Conservation (phyloP, 2,329 filamentous ascomycete genomes). For the Aureobasidium namibiae region DNA sequence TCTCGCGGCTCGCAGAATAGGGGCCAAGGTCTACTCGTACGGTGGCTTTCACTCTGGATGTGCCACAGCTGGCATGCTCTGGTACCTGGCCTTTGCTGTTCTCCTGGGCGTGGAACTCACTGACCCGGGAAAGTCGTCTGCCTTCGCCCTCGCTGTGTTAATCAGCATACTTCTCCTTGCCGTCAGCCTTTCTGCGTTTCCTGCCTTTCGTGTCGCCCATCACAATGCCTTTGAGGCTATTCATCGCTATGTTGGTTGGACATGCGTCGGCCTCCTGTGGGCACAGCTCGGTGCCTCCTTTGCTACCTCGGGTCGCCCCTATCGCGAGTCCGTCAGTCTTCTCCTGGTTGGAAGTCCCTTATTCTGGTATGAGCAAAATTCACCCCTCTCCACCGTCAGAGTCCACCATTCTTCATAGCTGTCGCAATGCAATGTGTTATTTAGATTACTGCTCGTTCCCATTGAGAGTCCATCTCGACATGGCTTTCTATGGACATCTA, state of each 20-base stretch:
- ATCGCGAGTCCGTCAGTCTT: conserved; percentile 16
- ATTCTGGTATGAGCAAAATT: conserved; percentile 47
- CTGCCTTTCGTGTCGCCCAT: conserved; percentile 50
- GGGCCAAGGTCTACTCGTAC: conserved; percentile 34
- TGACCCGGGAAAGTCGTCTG: conserved; percentile 21
- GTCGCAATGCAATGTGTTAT: not conserved
- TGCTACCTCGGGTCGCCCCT: conserved; percentile 19
- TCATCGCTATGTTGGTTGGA: conserved; percentile 69
- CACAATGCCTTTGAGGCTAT: conserved; percentile 64
- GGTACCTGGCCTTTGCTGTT: conserved; percentile 36
- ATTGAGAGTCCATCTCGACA: not conserved
- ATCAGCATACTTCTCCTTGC: conserved; percentile 49
- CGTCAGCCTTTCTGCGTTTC: conserved; percentile 57
- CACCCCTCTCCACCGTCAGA: not conserved
- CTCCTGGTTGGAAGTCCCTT: conserved; percentile 41
- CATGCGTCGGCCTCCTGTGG: conserved; percentile 57
- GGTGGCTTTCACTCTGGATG: conserved; percentile 34
- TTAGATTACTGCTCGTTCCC: not conserved
- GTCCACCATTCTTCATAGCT: not conserved
- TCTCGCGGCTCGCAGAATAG: conserved; percentile 26
- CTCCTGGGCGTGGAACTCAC: conserved; percentile 24
- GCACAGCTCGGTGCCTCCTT: conserved; percentile 50
- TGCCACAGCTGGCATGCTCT: conserved; percentile 31
- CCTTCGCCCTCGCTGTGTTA: conserved; percentile 48
- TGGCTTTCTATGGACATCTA: not conserved